Conservation (phyloP, 2,329 filamentous ascomycete species). For the Penicillium sp. region DNA sequence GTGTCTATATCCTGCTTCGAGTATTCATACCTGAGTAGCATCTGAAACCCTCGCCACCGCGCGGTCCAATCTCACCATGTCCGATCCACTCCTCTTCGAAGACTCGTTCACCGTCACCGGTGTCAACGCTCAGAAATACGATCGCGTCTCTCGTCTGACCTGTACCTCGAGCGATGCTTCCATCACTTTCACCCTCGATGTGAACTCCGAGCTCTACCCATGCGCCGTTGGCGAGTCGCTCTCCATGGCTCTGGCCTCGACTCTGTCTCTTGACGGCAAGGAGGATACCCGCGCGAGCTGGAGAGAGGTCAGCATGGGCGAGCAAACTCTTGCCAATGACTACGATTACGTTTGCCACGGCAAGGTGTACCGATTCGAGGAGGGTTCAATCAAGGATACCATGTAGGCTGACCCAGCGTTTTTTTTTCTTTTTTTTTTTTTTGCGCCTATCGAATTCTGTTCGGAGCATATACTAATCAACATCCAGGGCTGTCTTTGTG, state of each 20-base stretch:
- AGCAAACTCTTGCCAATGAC: slow-evolving; percentile 55
- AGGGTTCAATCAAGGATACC: slow-evolving; percentile 67
- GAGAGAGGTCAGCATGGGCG: slow-evolving; percentile 66
- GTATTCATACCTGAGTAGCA: background rate
- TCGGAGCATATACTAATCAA: background rate
- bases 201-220: slow-evolving; percentile 91
- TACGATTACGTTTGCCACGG: slow-evolving; percentile 55
- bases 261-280: slow-evolving; percentile 84
- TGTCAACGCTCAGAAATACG: slow-evolving; percentile 85
- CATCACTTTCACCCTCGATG: slow-evolving; percentile 80
- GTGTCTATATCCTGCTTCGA: background rate
- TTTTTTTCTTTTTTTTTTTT: too few relatives aligned
- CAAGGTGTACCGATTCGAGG: slow-evolving; percentile 54
- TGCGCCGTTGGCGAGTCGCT: slow-evolving; percentile 72
- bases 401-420: slow-evolving; percentile 63
- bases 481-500: slow-evolving; percentile 81
- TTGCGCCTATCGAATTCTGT: background rate
- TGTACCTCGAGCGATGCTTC: slow-evolving; percentile 73
- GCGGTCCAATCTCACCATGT: slow-evolving; percentile 54
- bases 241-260: slow-evolving; percentile 79
- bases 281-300: slow-evolving; percentile 71
- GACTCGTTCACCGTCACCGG: slow-evolving; percentile 82
- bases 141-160: slow-evolving; percentile 84
- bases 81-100: slow-evolving; percentile 91
- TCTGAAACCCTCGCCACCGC: slow-evolving; percentile 13